Evolutionary conservation across 208 protist species (phyloP), one percentile per base, ranked within the genome.

Genomic region (Phytomonas sp.): DNA sequence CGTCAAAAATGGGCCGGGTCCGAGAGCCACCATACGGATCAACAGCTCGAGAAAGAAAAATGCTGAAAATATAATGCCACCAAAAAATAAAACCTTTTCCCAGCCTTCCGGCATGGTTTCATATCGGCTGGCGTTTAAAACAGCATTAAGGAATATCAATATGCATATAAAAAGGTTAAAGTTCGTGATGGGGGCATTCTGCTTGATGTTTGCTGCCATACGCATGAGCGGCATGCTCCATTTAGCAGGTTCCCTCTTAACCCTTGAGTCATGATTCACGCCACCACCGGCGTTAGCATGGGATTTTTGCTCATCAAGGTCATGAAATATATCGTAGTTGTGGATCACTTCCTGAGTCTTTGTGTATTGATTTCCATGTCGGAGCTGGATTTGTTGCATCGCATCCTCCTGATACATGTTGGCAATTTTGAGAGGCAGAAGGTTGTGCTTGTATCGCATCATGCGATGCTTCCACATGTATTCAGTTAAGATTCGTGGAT

Each of bases 31-130:
- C 29, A 95, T 63, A 49, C 88, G 88, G 37, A 95, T 83, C 33
- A 97, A 70, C 72, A 93, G 71, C 78, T 97, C 93, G 19, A 93
- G 76, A 72, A 82, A 83, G 73, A 95, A 97, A 29, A 95, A 60
- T 45, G 74, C 80, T 1, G 85, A 94, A 77, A 95, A 93, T 75
- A 77, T 81, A 33, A 94, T 81, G 33, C 87, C 85, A 2, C 80
- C 79, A 45, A 87, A 65, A 67, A 92, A 91, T 42, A 79, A 77
- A 69, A 72, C 87, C 63, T 79, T 83, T 71, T 94, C 85, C 90
- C 88, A 94, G 63, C 84, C 81, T 37, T 88, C 75, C 45, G 90
- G 84, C 80, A 92, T 86, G 37, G 74, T 87, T 77, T 93, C 83
- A 65, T 86, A 91, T 72, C 90, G 84, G 19, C 84, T 80, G 37